A percentile compares a stretch with the other conserved stretches of the same genome.
Evolutionary conservation across 2,329 filamentous ascomycete genomes (phyloP).

Genomic region (Curvularia hawaiiensis): DNA sequence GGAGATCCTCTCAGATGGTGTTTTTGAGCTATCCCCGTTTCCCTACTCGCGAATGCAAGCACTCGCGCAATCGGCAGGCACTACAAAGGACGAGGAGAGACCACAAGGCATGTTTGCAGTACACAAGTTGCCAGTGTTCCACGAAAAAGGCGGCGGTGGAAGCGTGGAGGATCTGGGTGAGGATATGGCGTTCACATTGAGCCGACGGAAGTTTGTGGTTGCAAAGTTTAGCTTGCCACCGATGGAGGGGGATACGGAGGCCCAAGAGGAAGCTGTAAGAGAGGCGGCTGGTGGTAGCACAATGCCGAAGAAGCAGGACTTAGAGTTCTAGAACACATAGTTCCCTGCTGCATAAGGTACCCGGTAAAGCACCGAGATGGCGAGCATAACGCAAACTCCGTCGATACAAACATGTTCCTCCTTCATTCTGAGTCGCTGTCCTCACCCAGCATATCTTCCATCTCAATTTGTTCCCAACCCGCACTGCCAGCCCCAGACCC

Average conservation of each 20-base stretch:
- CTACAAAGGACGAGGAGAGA: conserved; percentile 70
- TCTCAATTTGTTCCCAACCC: conserved; percentile 66
- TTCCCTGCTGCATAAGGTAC: conserved; percentile 8
- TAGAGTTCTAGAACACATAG: conserved; percentile 66
- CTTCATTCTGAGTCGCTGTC: conserved; percentile 38
- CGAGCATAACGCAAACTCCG: conserved; percentile 1
- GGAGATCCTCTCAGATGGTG: conserved; percentile 82
- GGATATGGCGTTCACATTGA: conserved; percentile 89
- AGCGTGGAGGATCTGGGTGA: conserved; percentile 69
- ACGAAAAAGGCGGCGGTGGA: conserved; percentile 85
- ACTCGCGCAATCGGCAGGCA: conserved; percentile 52
- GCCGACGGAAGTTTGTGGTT: conserved; percentile 81
- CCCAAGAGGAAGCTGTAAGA: conserved; percentile 54
- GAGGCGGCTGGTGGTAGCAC: conserved; percentile 51
- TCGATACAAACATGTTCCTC: neutral
- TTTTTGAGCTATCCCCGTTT: conserved; percentile 80
- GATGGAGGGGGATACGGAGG: conserved; percentile 73
- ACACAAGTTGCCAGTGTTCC: conserved; percentile 80
- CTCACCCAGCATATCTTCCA: conserved; percentile 63
- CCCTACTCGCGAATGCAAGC: conserved; percentile 63
- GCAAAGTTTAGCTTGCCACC: conserved; percentile 90
- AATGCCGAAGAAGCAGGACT: conserved; percentile 60
- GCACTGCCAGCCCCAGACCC: conserved; percentile 57
- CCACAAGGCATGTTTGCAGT: conserved; percentile 86
- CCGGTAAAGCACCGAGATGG: conserved; percentile 9